phyloP scores from a whole-genome alignment of 805 yeast genomes.

The Blastobotrys mokoenaii region DNA sequence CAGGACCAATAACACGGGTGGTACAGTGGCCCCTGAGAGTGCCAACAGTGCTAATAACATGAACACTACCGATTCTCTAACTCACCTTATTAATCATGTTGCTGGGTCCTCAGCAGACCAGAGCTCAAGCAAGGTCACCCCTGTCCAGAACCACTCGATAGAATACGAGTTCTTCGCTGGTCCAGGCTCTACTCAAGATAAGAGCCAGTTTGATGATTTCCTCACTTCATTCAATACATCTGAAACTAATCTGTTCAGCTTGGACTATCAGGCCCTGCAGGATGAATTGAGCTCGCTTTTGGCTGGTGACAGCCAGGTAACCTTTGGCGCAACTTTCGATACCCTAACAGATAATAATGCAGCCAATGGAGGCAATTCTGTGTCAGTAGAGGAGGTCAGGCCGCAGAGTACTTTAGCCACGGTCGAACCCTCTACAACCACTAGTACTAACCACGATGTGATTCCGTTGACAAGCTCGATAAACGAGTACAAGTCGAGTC shows the following conservation, averaged over 20 bases:
- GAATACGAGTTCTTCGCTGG: not conserved
- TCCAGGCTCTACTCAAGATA: not conserved
- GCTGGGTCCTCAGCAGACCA: not conserved
- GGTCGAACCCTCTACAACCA: not conserved
- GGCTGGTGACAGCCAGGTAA: conserved; percentile 6
- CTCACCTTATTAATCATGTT: too few relatives aligned
- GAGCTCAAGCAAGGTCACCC: not conserved
- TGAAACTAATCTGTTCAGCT: not conserved
- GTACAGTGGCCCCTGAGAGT: too few relatives aligned
- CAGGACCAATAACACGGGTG: too few relatives aligned
- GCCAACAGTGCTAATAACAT: too few relatives aligned
- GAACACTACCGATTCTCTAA: too few relatives aligned
- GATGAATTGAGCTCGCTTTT: conserved; percentile 14
- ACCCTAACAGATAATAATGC: not conserved
- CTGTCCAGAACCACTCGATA: not conserved
- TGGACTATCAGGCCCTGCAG: conserved; percentile 10
- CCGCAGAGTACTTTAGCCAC: not conserved
- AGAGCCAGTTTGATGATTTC: not conserved
- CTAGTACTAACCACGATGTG: not conserved
- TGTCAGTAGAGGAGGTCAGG: not conserved
- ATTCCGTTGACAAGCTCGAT: not conserved
- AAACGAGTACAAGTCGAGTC: conserved; percentile 2
- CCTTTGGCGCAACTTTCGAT: not conserved
- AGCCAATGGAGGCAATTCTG: not conserved
- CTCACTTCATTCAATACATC: not conserved